Conservation (phyloP, 805 yeast genomes). For the Candida palmyrensis region DNA sequence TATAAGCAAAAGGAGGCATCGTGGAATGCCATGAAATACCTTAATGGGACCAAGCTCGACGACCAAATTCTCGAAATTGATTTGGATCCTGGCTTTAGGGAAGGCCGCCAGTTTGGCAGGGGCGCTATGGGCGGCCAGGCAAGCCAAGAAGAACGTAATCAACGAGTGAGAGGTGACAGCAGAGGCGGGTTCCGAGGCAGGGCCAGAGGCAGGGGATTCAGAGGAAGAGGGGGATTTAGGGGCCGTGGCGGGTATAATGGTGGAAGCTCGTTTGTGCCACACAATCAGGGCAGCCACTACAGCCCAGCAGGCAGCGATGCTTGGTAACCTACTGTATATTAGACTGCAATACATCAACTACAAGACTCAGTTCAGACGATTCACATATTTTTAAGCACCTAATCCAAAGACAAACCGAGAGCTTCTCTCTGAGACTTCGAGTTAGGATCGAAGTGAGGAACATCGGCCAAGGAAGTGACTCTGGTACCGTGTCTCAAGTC, state of each 20-base stretch:
- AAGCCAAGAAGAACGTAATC: slow-evolving; percentile 51
- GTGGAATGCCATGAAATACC: slow-evolving; percentile 73
- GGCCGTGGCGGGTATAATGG: slow-evolving; percentile 36
- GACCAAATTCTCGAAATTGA: slow-evolving; percentile 80
- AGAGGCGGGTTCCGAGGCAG: slow-evolving; percentile 18
- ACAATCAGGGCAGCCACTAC: slow-evolving; percentile 15
- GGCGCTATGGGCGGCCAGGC: slow-evolving; percentile 93
- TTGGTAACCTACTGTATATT: slow-evolving; percentile 12
- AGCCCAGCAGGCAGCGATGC: no score
- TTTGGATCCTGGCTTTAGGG: slow-evolving; percentile 92
- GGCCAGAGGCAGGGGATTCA: slow-evolving; percentile 18
- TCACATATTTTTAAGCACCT: background rate
- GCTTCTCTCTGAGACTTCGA: slow-evolving; percentile 52
- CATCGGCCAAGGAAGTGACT: slow-evolving; percentile 46
- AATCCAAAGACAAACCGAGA: slow-evolving; percentile 24
- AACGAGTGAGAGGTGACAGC: slow-evolving; percentile 6
- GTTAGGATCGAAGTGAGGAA: slow-evolving; percentile 45
- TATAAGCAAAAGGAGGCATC: slow-evolving; percentile 68
- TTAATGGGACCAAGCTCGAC: slow-evolving; percentile 79
- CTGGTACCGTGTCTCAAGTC: slow-evolving; percentile 50
- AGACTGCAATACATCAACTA: background rate
- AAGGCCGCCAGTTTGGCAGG: slow-evolving; percentile 94
- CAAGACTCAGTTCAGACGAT: background rate
- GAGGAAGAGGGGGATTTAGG: slow-evolving; percentile 40
- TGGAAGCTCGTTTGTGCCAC: no score